Evolutionary conservation across 305 asterid genomes (phyloP).

Genomic region (Fraxinus latifolia): DNA sequence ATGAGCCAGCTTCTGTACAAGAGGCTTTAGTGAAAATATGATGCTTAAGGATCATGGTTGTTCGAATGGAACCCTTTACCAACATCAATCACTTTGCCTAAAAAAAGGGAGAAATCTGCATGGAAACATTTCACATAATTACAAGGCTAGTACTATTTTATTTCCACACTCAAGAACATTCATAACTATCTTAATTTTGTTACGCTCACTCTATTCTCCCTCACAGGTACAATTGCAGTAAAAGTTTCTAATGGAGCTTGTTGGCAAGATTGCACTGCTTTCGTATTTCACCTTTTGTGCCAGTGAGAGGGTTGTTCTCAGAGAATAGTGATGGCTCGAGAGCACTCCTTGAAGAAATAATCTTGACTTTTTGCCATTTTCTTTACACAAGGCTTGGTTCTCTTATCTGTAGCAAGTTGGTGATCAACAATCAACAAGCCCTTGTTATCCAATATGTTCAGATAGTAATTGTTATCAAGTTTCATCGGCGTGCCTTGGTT

Average conservation of each 20-base stretch:
- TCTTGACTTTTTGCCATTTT: constrained; percentile 88
- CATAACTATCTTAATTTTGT: constrained; percentile 21
- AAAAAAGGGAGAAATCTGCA: background rate
- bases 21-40: too few species aligned
- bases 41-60: background rate
- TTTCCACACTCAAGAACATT: background rate
- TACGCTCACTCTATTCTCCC: constrained; percentile 21
- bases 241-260: constrained; percentile 49
- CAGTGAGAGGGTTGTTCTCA: constrained; percentile 90
- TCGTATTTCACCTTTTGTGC: constrained; percentile 77
- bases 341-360: constrained; percentile 64
- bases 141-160: background rate
- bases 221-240: background rate
- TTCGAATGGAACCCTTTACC: background rate
- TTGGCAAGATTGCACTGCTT: constrained; percentile 84
- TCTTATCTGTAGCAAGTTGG: constrained; percentile 66
- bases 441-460: constrained; percentile 81
- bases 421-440: constrained; percentile 84
- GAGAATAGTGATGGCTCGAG: constrained; percentile 74
- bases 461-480: constrained; percentile 86
- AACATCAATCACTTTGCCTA: background rate
- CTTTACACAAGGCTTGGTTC: constrained; percentile 78
- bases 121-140: background rate
- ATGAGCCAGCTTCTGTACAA: too few species aligned
- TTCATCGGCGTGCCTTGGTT: constrained; percentile 93